These are phyloP conservation scores for Akebia trifoliata DNA, from an alignment of 164 flowering plant genomes.

Conservation along the genomic window DNA sequence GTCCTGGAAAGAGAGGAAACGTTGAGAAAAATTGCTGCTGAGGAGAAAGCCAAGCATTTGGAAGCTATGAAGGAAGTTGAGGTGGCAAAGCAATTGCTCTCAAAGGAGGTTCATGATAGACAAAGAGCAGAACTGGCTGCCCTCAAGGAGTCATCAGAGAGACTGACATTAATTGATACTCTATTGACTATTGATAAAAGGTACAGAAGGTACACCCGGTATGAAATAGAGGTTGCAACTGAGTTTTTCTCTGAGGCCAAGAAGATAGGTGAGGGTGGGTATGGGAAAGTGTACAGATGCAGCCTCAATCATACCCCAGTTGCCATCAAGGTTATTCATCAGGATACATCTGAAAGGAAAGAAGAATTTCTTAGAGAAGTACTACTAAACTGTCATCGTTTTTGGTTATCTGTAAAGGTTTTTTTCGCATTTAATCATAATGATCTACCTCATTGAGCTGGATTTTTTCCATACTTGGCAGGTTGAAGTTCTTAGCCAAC, in stretches of 20 bases:
- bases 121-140: slow-evolving; percentile 62
- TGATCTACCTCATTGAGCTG: too few species aligned
- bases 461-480: slow-evolving; percentile 30
- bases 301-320: slow-evolving; percentile 75
- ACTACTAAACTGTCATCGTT: background rate
- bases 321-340: slow-evolving; percentile 71
- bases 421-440: too few species aligned
- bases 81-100: slow-evolving; percentile 50
- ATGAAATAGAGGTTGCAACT: slow-evolving; percentile 72
- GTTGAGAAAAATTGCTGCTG: slow-evolving; percentile 48
- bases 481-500: slow-evolving; percentile 77
- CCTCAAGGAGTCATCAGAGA: slow-evolving; percentile 52
- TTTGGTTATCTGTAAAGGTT: background rate
- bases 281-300: slow-evolving; percentile 82
- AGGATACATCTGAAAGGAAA: slow-evolving; percentile 47
- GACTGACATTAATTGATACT: slow-evolving; percentile 46
- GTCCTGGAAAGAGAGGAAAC: slow-evolving; percentile 56
- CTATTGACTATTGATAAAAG: slow-evolving; percentile 50
- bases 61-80: slow-evolving; percentile 57
- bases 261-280: slow-evolving; percentile 80
- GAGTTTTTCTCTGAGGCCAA: slow-evolving; percentile 49
- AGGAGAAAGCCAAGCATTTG: slow-evolving; percentile 57
- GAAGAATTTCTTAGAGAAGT: slow-evolving; percentile 90
- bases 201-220: slow-evolving; percentile 57
- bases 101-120: slow-evolving; percentile 56